These are phyloP conservation scores for Dothistroma septosporum DNA, from an alignment of 2,329 filamentous ascomycete species.

Conservation along the genomic window DNA sequence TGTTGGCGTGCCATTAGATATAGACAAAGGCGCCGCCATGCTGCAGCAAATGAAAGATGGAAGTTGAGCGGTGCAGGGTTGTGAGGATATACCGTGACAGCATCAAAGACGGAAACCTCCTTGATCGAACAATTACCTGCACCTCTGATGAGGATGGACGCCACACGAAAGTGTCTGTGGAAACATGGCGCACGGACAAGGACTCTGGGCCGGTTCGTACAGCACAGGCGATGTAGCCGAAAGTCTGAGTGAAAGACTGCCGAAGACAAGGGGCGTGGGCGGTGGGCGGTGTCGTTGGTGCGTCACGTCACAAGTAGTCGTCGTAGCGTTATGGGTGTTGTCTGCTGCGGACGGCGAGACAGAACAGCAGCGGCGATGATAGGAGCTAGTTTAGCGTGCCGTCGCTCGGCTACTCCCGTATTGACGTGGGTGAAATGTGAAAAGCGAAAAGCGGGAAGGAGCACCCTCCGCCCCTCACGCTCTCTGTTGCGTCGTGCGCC, in stretches of 20 bases:
- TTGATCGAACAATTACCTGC: neutral
- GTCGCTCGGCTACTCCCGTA: no score
- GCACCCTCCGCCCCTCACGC: no score
- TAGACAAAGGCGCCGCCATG: constrained; percentile 42
- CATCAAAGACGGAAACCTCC: neutral
- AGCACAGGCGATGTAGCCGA: neutral
- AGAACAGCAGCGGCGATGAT: neutral
- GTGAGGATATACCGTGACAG: neutral
- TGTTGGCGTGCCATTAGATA: constrained; percentile 55
- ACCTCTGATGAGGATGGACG: constrained; percentile 1
- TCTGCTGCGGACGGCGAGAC: neutral
- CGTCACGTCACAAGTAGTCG: neutral
- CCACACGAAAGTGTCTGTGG: neutral
- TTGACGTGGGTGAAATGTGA: no score
- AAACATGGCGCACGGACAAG: neutral
- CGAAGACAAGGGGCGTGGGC: neutral
- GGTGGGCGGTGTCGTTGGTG: neutral
- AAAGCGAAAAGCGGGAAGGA: no score
- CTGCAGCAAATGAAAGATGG: neutral
- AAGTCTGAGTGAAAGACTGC: neutral
- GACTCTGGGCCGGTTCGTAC: neutral
- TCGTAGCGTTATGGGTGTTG: neutral
- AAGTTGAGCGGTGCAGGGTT: neutral
- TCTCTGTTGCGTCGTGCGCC: no score
- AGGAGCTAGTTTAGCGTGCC: neutral